Conservation (phyloP, 2,329 filamentous ascomycete genomes). For the Stagonosporopsis vannaccii region DNA sequence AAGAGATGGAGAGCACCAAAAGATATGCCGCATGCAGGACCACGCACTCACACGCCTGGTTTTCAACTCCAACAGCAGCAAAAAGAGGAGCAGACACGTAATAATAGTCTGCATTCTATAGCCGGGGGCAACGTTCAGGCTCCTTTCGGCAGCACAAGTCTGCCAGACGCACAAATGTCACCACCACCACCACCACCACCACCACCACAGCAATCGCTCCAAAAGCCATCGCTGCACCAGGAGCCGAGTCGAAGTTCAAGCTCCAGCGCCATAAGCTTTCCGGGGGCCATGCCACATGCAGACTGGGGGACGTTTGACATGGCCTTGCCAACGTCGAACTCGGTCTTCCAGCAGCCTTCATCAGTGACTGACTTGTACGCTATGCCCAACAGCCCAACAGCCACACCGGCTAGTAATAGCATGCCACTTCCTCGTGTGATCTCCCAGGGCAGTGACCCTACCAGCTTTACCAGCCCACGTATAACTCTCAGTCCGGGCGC, state of each 20-base stretch:
- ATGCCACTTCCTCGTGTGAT: not conserved
- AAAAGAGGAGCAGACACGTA: constrained; percentile 15
- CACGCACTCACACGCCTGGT: constrained; percentile 44
- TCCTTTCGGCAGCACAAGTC: not conserved
- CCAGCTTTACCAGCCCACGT: not conserved
- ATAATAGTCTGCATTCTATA: constrained; percentile 6
- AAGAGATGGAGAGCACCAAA: constrained; percentile 65
- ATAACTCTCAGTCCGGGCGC: not conserved
- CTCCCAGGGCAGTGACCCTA: constrained; percentile 5
- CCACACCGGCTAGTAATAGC: not conserved
- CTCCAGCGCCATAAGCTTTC: constrained; percentile 18
- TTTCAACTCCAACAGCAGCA: constrained; percentile 15
- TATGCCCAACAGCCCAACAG: constrained; percentile 6
- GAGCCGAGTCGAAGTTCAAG: constrained; percentile 4
- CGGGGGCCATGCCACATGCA: constrained; percentile 34
- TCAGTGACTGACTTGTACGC: constrained; percentile 6
- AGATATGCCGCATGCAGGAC: constrained; percentile 46
- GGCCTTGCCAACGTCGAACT: constrained; percentile 8
- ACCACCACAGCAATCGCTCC: constrained; percentile 4
- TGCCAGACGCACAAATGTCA: constrained; percentile 1
- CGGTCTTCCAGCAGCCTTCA: constrained; percentile 9
- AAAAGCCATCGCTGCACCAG: not conserved
- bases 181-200: constrained; percentile 17
- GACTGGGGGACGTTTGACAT: constrained; percentile 38
- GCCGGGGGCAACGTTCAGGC: constrained; percentile 1